Conservation (phyloP, 345 rosid genomes). For the Brassica incana region DNA sequence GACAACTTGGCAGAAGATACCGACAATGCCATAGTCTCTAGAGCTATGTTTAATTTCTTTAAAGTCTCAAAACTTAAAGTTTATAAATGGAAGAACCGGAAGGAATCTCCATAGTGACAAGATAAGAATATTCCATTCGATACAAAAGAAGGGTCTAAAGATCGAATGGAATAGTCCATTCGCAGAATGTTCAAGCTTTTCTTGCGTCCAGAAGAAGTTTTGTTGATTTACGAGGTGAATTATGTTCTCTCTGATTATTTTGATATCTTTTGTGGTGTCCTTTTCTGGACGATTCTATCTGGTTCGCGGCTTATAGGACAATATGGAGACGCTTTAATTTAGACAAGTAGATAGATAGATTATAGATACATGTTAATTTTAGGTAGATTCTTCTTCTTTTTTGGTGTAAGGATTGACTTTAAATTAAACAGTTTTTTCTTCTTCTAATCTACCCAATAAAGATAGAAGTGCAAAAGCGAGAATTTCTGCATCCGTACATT, state of each 20-base stretch:
- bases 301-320: constrained; percentile 13
- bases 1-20: constrained; percentile 28
- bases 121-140: constrained; percentile 27
- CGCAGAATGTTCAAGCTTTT: neutral
- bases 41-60: constrained; percentile 42
- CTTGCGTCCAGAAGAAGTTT: neutral
- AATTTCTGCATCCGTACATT: neutral
- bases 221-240: neutral
- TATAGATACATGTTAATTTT: constrained; percentile 9
- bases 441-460: neutral
- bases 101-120: constrained; percentile 21
- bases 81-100: neutral
- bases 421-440: neutral
- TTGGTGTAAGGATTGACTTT: neutral
- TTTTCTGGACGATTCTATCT: constrained; percentile 28
- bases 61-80: neutral
- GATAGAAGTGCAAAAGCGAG: neutral
- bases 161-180: constrained; percentile 37
- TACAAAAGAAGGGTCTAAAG: constrained; percentile 31
- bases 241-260: neutral
- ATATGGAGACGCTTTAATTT: constrained; percentile 15
- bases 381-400: neutral
- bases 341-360: constrained; percentile 23
- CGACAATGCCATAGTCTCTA: constrained; percentile 43
- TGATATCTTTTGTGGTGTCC: neutral